Base-by-base conservation (phyloP, 768 basidiomycete genomes). In the Exsudoporus frostii region DNA sequence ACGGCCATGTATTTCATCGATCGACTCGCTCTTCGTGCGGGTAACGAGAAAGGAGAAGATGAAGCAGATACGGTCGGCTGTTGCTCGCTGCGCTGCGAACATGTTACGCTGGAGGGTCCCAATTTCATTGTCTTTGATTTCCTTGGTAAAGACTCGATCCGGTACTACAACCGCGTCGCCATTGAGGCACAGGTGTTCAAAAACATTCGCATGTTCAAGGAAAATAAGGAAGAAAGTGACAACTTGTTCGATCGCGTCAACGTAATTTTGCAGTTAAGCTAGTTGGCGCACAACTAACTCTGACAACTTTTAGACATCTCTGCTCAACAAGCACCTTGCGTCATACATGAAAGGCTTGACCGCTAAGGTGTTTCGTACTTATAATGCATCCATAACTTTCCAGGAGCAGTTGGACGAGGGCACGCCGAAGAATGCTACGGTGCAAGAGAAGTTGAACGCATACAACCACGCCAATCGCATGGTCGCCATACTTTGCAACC, bases 1-100 rank as follows among this genome's bases (percentile, higher is more conserved):
- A 98, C 96, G 1, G 90, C 97, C 15, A 90, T 99, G 87, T 99
- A 99, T 71, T 92, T 99, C 74, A 98, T 99, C 64, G 97, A 99
- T 73, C 84, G 85, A 65, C 80, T 98, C 33, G 97, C 97, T 33
- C 88, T 99, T 69, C 91, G 97, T 79, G 95, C 95, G 43, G 97
- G 97, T 58, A 98, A 98, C 73, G 97, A 99, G 76, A 99, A 99
- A 72, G 97, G 96, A 40, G 97, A 98, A 64, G 97, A 99, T 61
- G 97, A 98, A 72, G 97, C 97, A 1, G 97, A 99, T 68, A 99
- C 97, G 0, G 94, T 98, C 51, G 97, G 97, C 67, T 98, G 97
- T 73, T 99, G 97, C 71, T 99, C 97, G 5, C 75, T 99, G 45
- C 90, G 95, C 29, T 96, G 88, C 70, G 93, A 98, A 70, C 97